Base-by-base conservation (phyloP, 306 rosid genomes). In the Erythrophleum fordii region DNA sequence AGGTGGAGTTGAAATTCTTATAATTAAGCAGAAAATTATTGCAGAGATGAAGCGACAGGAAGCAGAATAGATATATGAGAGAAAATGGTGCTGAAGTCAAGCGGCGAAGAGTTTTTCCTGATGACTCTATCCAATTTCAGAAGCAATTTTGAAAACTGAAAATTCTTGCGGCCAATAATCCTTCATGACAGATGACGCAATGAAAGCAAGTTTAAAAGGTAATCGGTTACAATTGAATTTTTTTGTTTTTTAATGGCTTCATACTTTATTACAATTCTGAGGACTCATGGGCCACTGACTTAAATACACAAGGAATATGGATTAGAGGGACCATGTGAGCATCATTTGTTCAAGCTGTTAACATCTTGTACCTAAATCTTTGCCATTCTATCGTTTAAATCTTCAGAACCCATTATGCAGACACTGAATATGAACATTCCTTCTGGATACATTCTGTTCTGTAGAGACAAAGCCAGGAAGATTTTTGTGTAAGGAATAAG, bases 271-370 rank as follows among this genome's bases (percentile, higher is more conserved):
- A 42, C 72, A 73, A 68, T 46, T 79, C 68, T 49, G 85, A 83
- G 89, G 97, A 91, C 91, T 89, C 97, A 86, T 69, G 35, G 20
- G 65, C 78, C 95, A 92, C 93, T 89, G 10, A 66, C 73, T 84
- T 42, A 78, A 11, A 42, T 37, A 65, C n/a, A 37, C 13, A 17
- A n/a, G 49, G 72, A 41, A 22, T 28, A 82, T 87, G 76, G 80
- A 78, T 83, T 81, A 77, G 80, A 77, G 84, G 83, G 84, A 59
- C 82, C 85, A 75, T 77, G 65, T 65, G 62, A 73, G 81, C 29
- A 84, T 66, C 60, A 37, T 20, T 25, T 60, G 69, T 4, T 25
- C 18, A 25, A 58, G 65, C 66, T 69, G 75, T 74, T 85, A 45
- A 72, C 81, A 82, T 70, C 83, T 80, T 84, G 45, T 81, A 83